phyloP scores from a whole-genome alignment of 2,329 filamentous ascomycete genomes.

The Parafenestella ontariensis region DNA sequence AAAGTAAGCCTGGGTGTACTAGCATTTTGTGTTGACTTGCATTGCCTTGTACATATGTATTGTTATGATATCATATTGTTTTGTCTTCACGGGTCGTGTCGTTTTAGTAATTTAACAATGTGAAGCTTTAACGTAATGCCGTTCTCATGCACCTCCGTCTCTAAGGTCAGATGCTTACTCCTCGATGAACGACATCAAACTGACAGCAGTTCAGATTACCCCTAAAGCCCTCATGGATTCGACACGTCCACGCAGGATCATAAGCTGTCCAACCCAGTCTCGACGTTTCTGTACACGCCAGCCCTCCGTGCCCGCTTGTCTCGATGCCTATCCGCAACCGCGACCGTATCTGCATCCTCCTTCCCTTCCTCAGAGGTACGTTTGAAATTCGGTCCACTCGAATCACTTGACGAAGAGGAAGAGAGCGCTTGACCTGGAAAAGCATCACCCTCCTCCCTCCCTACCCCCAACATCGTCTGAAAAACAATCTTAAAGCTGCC shows the following conservation, averaged over 20 bases:
- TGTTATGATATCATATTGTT: constrained; percentile 2
- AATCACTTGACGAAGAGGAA: no score
- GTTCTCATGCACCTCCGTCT: no score
- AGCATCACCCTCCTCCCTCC: background rate
- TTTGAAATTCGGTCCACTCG: no score
- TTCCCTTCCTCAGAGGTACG: background rate
- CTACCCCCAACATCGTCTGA: constrained; percentile 1
- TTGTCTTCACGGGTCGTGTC: background rate
- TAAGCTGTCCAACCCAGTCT: no score
- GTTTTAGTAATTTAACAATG: no score
- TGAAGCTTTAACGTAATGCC: no score
- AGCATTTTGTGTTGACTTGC: background rate
- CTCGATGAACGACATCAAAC: no score
- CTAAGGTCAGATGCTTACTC: no score
- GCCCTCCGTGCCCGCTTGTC: constrained; percentile 2
- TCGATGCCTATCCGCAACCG: constrained; percentile 2
- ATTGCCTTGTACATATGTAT: constrained; percentile 8
- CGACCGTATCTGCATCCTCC: background rate
- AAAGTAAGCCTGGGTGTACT: background rate
- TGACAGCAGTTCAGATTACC: no score
- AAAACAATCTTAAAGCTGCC: constrained; percentile 20
- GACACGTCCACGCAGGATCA: no score
- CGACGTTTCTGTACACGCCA: no score
- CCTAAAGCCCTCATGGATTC: no score
- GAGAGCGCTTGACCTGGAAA: background rate